These are phyloP conservation scores for Pugionium dolabratum DNA, from an alignment of 345 rosid species.

Conservation along the genomic window DNA sequence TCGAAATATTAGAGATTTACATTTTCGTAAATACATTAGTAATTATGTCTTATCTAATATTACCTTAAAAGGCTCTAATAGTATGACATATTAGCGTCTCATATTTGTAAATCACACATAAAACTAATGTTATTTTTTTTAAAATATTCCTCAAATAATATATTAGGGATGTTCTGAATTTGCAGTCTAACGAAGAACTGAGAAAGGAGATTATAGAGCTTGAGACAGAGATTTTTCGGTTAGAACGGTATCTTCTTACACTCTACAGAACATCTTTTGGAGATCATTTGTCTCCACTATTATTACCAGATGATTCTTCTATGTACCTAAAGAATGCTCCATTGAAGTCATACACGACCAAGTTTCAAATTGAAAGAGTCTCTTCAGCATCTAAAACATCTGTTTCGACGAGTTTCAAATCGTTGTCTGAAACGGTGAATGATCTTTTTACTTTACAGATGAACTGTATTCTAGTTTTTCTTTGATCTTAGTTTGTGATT, in stretches of 20 bases:
- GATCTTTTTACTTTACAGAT: background rate
- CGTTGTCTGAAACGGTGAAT: conserved; percentile 24
- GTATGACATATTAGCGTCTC: too few relatives aligned
- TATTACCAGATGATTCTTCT: conserved; percentile 21
- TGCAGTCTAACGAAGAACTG: conserved; percentile 57
- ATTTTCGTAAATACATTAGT: too few relatives aligned
- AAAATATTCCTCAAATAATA: too few relatives aligned
- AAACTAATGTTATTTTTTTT: too few relatives aligned
- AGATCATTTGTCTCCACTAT: conserved; percentile 38
- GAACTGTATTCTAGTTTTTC: background rate
- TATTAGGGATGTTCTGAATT: background rate
- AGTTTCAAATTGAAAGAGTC: conserved; percentile 36
- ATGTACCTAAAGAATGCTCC: conserved; percentile 9
- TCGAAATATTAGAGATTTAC: too few relatives aligned
- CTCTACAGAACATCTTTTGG: conserved; percentile 65
- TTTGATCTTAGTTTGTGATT: conserved; percentile 1
- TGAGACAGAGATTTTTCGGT: conserved; percentile 59
- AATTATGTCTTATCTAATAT: too few relatives aligned
- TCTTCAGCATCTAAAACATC: conserved; percentile 22
- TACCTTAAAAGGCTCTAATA: too few relatives aligned
- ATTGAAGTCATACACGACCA: conserved; percentile 14
- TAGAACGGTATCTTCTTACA: conserved; percentile 64
- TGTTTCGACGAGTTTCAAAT: conserved; percentile 7
- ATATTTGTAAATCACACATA: too few relatives aligned
- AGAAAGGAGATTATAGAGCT: conserved; percentile 56